Base-by-base conservation (phyloP, 768 basidiomycete genomes). In the Antrodiella citrinella region DNA sequence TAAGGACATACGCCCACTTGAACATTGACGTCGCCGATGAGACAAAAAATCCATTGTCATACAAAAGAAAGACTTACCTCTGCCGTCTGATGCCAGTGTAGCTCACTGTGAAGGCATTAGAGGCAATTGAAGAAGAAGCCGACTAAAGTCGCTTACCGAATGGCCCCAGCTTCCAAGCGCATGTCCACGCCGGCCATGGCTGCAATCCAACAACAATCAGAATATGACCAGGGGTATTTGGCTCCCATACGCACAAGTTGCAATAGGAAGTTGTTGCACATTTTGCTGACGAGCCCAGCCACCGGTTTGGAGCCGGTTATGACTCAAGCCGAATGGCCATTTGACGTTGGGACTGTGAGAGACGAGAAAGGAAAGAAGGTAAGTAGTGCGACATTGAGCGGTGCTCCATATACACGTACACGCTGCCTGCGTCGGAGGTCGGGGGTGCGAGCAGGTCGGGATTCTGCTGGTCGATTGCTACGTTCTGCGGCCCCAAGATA, bases 401-500 rank as follows among this genome's bases (percentile, higher is more conserved):
- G 10, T 12, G 10, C 10, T 39, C 45, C 38, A 24, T 41, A 48
- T 18, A 47, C 40, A 45, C 22, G 13, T 44, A 62, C 65, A 68
- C 57, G 41, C 56, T 57, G 9, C 68, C 65, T 7, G 59, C 48
- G 44, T 69, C 67, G 0, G 68, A 67, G 22, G 60, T 61, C 10
- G 67, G 67, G 19, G 65, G 66, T 7, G 65, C 62, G 12, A 68
- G 54, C 15, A 61, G 45, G 48, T 61, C 61, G 21, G 66, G 62
- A 52, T 66, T 64, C 59, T 67, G 59, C 49, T 61, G 53, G 30
- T 64, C 63, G n/a, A 67, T 43, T 15, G 59, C 56, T 21, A 61
- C 50, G 57, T 68, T 68, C 45, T 67, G 61, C 20, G 65, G 64
- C 4, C 75, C 75, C 13, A 76, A 44, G 44, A 80, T 59, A 18